phyloP scores from a whole-genome alignment of 805 yeast species.

The Zygoascus biomembranicola region DNA sequence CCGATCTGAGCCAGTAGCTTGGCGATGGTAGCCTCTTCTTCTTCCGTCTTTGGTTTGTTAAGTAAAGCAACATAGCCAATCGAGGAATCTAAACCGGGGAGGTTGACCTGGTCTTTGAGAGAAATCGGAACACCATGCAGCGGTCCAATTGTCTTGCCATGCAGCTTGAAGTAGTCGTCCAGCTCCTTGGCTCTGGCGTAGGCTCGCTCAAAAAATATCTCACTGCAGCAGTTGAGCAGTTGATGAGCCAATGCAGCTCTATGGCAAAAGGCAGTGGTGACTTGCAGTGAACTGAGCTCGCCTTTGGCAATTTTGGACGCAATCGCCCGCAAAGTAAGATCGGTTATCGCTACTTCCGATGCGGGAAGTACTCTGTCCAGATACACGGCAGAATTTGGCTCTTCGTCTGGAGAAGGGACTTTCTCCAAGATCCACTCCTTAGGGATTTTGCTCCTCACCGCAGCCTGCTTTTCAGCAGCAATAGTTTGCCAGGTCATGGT shows the following conservation, averaged over 20 bases:
- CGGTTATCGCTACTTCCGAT: slow-evolving; percentile 3
- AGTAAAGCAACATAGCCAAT: slow-evolving; percentile 32
- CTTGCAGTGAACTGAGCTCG: slow-evolving; percentile 36
- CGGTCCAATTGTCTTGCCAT: slow-evolving; percentile 49
- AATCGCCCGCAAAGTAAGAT: slow-evolving; percentile 21
- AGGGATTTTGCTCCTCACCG: slow-evolving; percentile 7
- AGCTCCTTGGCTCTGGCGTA: slow-evolving; percentile 47
- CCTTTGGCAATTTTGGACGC: slow-evolving; percentile 34
- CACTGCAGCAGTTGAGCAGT: slow-evolving; percentile 32
- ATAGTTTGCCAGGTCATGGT: slow-evolving; percentile 3
- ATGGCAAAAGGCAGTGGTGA: slow-evolving; percentile 47
- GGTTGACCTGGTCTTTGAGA: slow-evolving; percentile 43
- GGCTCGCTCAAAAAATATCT: slow-evolving; percentile 48
- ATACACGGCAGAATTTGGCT: slow-evolving; percentile 6
- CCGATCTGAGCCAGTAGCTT: slow-evolving; percentile 37
- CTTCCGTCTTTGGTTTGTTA: slow-evolving; percentile 30
- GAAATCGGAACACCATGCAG: slow-evolving; percentile 63
- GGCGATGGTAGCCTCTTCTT: slow-evolving; percentile 32
- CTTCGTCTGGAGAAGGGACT: slow-evolving; percentile 5
- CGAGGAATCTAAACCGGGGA: slow-evolving; percentile 43
- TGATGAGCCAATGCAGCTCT: slow-evolving; percentile 53
- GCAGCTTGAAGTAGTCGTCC: slow-evolving; percentile 40
- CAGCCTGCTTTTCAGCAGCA: slow-evolving; percentile 6
- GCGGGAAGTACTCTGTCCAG: slow-evolving; percentile 7
- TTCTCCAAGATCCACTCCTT: slow-evolving; percentile 5